Evolutionary conservation across 306 rosid genomes (phyloP), one percentile per base, ranked within the genome.

Genomic region (Astragalus glycyphyllos): DNA sequence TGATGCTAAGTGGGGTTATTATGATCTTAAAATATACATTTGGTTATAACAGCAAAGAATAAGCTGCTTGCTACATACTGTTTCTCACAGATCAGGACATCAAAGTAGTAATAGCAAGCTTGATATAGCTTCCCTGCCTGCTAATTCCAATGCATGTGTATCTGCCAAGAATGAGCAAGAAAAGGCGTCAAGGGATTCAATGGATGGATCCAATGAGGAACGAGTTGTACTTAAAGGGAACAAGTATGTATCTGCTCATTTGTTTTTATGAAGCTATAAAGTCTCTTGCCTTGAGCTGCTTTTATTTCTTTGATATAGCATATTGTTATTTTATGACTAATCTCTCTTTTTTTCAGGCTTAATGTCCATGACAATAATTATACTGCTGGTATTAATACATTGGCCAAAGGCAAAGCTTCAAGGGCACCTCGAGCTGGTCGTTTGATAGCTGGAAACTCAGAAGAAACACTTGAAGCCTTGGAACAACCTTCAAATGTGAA

Each of bases 401-500:
- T 82, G 82, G 46, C 80, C n/a, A 90, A 92, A 77, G 90, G 82
- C 70, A 90, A 88, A 85, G 84, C 84, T 77, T 87, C 97, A 70
- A 88, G 93, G 82, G 83, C 88, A 58, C 88, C 86, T 32, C 80
- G 87, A 79, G 76, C 86, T 77, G 87, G 89, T 77, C 83, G 84
- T 80, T 50, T 68, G 59, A 74, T 69, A 63, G 77, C 75, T 51
- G 87, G 83, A 73, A 88, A 75, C 65, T 69, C 80, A 71, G 42
- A 38, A 38, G 88, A 87, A 71, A 71, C 79, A 44, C 80, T 56
- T 75, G 97, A 90, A 58, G 50, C 83, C 55, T 80, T 71, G 83
- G 93, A 90, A 46, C 91, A 83, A 56, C 79, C 88, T 82, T 66
- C 83, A 68, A 81, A 73, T 76, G 69, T 67, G 65, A 86, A 69